A percentile compares a stretch with the other conserved stretches of the same genome.
phyloP scores from a whole-genome alignment of 768 basidiomycete genomes.

The Psilocybe subaeruginosa region DNA sequence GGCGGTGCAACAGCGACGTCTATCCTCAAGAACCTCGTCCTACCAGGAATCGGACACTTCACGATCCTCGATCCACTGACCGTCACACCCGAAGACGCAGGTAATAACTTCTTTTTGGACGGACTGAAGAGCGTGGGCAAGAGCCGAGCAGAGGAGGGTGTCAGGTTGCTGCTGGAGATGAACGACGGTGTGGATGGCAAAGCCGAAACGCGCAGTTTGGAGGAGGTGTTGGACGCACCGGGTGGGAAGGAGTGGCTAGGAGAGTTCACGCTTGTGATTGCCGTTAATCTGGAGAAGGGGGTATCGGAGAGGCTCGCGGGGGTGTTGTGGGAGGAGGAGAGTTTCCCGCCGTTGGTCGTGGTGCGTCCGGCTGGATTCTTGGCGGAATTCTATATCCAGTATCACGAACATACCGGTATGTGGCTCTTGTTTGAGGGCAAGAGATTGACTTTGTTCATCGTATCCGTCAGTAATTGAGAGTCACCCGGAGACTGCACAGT shows the following conservation, averaged over 20 bases:
- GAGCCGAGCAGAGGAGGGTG: constrained; percentile 78
- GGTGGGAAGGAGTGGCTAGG: constrained; percentile 37
- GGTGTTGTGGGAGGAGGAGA: constrained; percentile 68
- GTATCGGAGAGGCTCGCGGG: constrained; percentile 62
- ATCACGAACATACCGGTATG: constrained; percentile 85
- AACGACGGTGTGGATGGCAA: constrained; percentile 84
- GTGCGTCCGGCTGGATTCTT: constrained; percentile 90
- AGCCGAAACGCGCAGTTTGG: constrained; percentile 59
- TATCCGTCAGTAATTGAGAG: constrained; percentile 75
- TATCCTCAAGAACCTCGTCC: constrained; percentile 93
- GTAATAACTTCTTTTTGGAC: constrained; percentile 96
- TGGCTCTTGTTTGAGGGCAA: not conserved
- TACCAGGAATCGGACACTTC: constrained; percentile 96
- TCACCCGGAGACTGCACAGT: constrained; percentile 76
- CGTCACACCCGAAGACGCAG: constrained; percentile 77
- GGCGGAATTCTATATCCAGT: constrained; percentile 87
- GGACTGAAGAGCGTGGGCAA: constrained; percentile 78
- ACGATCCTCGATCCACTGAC: constrained; percentile 77
- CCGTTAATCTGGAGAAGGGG: constrained; percentile 71
- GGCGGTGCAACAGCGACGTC: constrained; percentile 85
- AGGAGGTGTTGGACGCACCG: constrained; percentile 53
- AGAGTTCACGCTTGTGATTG: constrained; percentile 80
- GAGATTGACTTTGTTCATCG: not conserved
- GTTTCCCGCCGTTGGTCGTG: constrained; percentile 68
- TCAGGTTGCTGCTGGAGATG: constrained; percentile 76